Percentiles rank a stretch among this genome's conserved stretches.
phyloP scores from a whole-genome alignment of 345 rosid species.

The Reutealis trisperma region DNA sequence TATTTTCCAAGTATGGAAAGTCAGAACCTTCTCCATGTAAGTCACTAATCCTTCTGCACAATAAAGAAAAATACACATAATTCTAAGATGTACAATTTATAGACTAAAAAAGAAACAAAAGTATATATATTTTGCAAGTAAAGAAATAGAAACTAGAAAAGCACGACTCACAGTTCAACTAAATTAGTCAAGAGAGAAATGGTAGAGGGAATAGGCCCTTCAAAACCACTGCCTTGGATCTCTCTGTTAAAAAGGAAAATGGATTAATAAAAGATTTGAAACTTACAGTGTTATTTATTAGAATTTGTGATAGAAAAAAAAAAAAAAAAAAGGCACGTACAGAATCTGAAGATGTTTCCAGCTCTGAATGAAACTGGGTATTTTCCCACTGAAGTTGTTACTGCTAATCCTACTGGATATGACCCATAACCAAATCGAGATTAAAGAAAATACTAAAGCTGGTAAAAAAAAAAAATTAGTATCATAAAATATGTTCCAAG shows the following conservation, averaged over 20 bases:
- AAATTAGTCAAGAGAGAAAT: constrained; percentile 14
- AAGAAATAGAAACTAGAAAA: not conserved
- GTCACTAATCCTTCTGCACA: constrained; percentile 1
- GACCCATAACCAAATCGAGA: not conserved
- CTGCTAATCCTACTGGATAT: constrained; percentile 23
- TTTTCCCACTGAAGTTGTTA: constrained; percentile 22
- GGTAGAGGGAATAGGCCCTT: constrained; percentile 21
- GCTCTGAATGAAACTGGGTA: constrained; percentile 15
- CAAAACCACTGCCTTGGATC: constrained; percentile 23
- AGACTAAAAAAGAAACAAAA: not conserved
- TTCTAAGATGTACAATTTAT: not conserved
- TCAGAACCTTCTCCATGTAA: constrained; percentile 21
- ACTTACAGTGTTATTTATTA: not conserved
- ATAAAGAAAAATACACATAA: not conserved
- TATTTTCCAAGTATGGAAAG: constrained; percentile 8
- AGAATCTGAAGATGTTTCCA: not conserved
- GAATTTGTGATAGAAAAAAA: not conserved
- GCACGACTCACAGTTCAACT: constrained; percentile 20
- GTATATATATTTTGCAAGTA: too few relatives aligned
- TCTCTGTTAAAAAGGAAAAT: constrained; percentile 3
- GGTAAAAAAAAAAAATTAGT: not conserved
- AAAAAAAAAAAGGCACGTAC: not conserved
- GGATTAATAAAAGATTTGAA: too few relatives aligned
- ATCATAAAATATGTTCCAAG: not conserved
- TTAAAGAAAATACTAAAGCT: not conserved